Conservation (phyloP, 2,329 filamentous ascomycete species). For the Pochonia chlamydosporia region DNA sequence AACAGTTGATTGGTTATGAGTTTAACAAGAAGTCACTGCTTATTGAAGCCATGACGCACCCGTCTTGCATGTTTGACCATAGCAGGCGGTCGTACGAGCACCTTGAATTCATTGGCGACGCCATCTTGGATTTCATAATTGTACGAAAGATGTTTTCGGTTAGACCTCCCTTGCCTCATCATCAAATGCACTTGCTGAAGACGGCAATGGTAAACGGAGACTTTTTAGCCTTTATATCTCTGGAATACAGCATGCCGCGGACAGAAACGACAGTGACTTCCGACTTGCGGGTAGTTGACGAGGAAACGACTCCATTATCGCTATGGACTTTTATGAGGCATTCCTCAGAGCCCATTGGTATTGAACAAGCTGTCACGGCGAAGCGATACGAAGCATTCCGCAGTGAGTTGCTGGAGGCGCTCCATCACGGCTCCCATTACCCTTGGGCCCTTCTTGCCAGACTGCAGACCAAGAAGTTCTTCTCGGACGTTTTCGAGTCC, state of each 20-base stretch:
- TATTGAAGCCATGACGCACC: conserved; percentile 75
- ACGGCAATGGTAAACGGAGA: conserved; percentile 74
- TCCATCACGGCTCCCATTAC: conserved; percentile 50
- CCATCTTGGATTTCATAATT: conserved; percentile 74
- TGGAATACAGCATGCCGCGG: conserved; percentile 35
- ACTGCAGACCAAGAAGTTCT: conserved; percentile 67
- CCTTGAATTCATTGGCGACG: conserved; percentile 83
- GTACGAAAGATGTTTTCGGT: conserved; percentile 52
- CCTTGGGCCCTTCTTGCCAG: conserved; percentile 71
- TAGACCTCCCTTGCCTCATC: conserved; percentile 35
- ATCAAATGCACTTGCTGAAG: conserved; percentile 70
- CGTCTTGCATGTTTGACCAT: conserved; percentile 48
- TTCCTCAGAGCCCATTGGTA: conserved; percentile 39
- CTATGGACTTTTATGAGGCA: conserved; percentile 70
- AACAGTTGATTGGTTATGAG: conserved; percentile 62
- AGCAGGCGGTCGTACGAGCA: conserved; percentile 51
- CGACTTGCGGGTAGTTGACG: conserved; percentile 12
- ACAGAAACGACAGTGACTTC: conserved; percentile 15
- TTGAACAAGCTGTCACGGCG: conserved; percentile 37
- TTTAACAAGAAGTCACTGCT: conserved; percentile 67
- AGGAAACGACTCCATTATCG: conserved; percentile 25
- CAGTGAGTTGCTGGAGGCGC: conserved; percentile 39
- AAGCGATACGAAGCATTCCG: conserved; percentile 43
- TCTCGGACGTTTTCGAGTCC: conserved; percentile 78
- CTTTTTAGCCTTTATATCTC: conserved; percentile 70